These are phyloP conservation scores for Fusarium ambrosium DNA, from an alignment of 2,329 filamentous ascomycete genomes.

Conservation along the genomic window DNA sequence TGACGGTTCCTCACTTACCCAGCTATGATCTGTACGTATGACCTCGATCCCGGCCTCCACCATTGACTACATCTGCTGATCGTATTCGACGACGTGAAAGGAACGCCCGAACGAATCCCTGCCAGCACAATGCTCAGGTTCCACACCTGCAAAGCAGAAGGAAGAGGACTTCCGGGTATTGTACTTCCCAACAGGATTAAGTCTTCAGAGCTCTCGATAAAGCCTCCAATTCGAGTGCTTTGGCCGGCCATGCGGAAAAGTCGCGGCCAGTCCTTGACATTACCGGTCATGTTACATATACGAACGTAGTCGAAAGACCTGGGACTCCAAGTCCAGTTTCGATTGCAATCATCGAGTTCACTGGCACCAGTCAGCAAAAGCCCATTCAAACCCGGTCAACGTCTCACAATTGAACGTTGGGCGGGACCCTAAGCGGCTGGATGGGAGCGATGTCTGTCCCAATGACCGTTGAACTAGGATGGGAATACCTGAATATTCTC, in stretches of 20 bases:
- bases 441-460: neutral
- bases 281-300: neutral
- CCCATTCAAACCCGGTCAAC: neutral
- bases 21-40: too few species aligned
- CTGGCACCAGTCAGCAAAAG: neutral
- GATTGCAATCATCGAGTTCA: neutral
- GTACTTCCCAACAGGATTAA: neutral
- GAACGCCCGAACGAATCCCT: neutral
- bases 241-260: neutral
- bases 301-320: neutral
- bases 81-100: neutral
- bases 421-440: neutral
- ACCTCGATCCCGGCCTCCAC: too few species aligned
- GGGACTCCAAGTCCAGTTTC: neutral
- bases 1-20: too few species aligned
- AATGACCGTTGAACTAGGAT: neutral
- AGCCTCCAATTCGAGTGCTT: neutral
- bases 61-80: too few species aligned
- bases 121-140: neutral
- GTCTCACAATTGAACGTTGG: neutral
- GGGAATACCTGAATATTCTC: neutral
- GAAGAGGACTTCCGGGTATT: neutral
- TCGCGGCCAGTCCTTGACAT: neutral
- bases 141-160: neutral
- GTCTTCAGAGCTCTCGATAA: neutral